Evolutionary conservation across 2,329 filamentous ascomycete genomes (phyloP), one percentile per base, ranked within the genome.

Genomic region (Diaporthe aspalathi): DNA sequence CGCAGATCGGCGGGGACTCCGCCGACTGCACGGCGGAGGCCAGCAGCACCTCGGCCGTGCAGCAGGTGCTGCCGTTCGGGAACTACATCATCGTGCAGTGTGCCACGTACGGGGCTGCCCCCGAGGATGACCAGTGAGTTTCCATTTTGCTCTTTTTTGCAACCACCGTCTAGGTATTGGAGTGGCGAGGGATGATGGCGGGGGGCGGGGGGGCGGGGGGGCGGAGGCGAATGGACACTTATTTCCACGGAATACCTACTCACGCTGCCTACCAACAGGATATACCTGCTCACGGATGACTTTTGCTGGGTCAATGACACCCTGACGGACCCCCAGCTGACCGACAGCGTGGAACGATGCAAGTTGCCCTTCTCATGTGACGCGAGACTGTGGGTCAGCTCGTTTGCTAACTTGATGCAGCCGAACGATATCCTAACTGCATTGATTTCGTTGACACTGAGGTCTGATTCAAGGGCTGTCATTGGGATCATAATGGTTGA

Each of bases 251-350:
- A n/a, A n/a, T n/a, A n/a, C n/a, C n/a, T n/a, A 6, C 0, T 38
- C 9, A 38, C 35, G 9, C 8, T 11, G 38, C 3, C 14, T 5
- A 5, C 29, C 11, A 14, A 8, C 11, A 73, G 72, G 16, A 73
- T 73, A 8, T 73, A 54, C 29, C 32, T 73, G 16, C 57, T 71
- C 50, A 73, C 72, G 1, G 56, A 67, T 12, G 56, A 71, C 22
- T 73, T 71, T 27, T 73, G 72, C 50, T 73, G 72, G 72, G 69
- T 73, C 24, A 73, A 73, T 7, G 65, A 73, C 32, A 71, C 56
- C 17, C 57, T 71, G 3, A 69, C 72, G 17, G 65, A 69, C 29
- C 72, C 72, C 9, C 45, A 65, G 35, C n/a, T 73, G 57, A 47
- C 62, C 6, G 72, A 73, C 2, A 47, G 57, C 29, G 45, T 16